These are phyloP conservation scores for Trypanosoma platydactyli DNA, from an alignment of 208 protist genomes.

Conservation along the genomic window DNA sequence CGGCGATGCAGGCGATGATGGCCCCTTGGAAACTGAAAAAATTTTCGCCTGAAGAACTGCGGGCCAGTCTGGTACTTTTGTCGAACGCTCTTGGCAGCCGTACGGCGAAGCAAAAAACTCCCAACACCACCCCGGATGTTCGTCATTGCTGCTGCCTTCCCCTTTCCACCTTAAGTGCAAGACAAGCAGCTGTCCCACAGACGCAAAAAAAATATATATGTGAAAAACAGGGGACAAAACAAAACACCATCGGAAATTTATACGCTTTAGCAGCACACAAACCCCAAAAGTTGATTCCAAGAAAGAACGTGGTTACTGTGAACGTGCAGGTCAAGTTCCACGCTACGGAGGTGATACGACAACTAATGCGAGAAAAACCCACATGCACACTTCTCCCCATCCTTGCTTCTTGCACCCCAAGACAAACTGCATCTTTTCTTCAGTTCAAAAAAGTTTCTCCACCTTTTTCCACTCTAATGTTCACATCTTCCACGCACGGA, in stretches of 20 bases:
- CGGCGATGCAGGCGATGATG: conserved; percentile 72
- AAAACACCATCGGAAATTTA: background rate
- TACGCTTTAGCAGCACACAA: too few relatives aligned
- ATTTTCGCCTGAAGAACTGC: conserved; percentile 79
- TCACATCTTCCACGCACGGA: background rate
- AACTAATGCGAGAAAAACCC: background rate
- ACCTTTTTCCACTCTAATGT: too few relatives aligned
- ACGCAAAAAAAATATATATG: conserved; percentile 4
- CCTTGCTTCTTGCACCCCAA: background rate
- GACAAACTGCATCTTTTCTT: too few relatives aligned
- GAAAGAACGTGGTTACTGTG: background rate
- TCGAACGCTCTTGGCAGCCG: conserved; percentile 63
- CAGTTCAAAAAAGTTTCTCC: too few relatives aligned
- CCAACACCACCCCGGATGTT: conserved; percentile 79
- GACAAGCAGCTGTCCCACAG: background rate
- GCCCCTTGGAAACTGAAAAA: conserved; percentile 62
- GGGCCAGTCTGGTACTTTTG: conserved; percentile 79
- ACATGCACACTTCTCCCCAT: background rate
- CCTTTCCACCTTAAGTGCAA: conserved; percentile 18
- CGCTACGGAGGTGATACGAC: background rate
- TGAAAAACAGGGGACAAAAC: background rate
- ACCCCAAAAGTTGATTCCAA: too few relatives aligned
- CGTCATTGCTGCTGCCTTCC: conserved; percentile 32
- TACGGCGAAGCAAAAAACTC: conserved; percentile 68
- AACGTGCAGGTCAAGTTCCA: background rate